Percentiles rank a stretch among this genome's conserved stretches.
phyloP scores from a whole-genome alignment of 148 eudicot species.

The Nyssa sinensis region DNA sequence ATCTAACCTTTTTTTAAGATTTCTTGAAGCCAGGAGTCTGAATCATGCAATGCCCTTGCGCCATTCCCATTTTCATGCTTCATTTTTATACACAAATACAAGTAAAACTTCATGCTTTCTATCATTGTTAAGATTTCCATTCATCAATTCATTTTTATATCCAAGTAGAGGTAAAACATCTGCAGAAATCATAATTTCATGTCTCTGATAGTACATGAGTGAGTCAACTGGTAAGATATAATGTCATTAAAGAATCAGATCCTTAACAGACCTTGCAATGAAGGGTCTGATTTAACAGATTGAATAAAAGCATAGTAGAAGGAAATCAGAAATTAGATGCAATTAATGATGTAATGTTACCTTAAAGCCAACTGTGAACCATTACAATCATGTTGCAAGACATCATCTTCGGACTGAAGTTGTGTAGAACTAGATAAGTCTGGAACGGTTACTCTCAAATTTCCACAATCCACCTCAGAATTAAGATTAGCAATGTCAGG shows the following conservation, averaged over 20 bases:
- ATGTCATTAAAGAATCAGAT: not conserved
- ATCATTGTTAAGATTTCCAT: too few species aligned
- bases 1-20: too few species aligned
- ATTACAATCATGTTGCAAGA: slow-evolving; percentile 35
- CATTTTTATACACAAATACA: too few species aligned
- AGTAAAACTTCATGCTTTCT: too few species aligned
- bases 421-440: slow-evolving; percentile 27
- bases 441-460: slow-evolving; percentile 35
- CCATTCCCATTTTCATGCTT: too few species aligned
- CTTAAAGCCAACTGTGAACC: slow-evolving; percentile 47
- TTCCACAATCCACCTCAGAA: slow-evolving; percentile 24
- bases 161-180: not conserved
- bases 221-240: too few species aligned
- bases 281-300: not conserved
- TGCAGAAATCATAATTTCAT: not conserved
- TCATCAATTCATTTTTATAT: too few species aligned
- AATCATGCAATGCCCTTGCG: too few species aligned
- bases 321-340: not conserved
- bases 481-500: slow-evolving; percentile 33
- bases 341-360: slow-evolving; percentile 31
- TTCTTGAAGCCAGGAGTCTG: too few species aligned
- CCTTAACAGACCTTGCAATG: not conserved
- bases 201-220: not conserved
- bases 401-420: slow-evolving; percentile 23
- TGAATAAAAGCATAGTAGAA: not conserved